These are phyloP conservation scores for Puccinia horiana DNA, from an alignment of 1,284 basidiomycete genomes.

Conservation along the genomic window DNA sequence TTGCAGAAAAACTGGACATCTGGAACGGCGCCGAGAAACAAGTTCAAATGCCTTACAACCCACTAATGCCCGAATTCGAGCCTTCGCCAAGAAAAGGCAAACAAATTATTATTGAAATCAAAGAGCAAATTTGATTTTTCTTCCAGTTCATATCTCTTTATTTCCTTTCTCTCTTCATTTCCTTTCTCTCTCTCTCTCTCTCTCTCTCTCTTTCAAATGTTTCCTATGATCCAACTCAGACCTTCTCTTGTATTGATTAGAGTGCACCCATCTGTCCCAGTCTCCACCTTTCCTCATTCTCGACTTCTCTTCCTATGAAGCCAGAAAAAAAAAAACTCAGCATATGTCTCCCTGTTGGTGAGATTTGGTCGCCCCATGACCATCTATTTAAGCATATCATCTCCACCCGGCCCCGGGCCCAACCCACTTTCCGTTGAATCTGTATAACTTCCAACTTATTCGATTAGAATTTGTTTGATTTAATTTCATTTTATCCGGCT, in stretches of 20 bases:
- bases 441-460: background rate
- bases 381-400: background rate
- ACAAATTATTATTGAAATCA: constrained; percentile 18
- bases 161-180: constrained; percentile 15
- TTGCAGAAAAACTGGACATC: constrained; percentile 24
- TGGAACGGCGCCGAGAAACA: background rate
- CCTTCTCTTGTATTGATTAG: background rate
- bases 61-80: constrained; percentile 28
- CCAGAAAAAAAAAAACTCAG: no score
- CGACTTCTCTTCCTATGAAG: background rate
- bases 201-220: background rate
- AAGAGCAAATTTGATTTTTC: constrained; percentile 2
- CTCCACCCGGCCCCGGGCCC: background rate
- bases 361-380: no score
- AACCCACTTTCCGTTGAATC: no score
- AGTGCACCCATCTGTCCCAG: background rate
- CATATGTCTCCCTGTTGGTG: no score
- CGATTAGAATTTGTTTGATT: background rate
- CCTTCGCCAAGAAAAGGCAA: background rate
- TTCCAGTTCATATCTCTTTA: background rate
- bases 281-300: background rate
- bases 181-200: constrained; percentile 7
- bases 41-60: background rate
- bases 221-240: background rate
- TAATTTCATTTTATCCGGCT: background rate